phyloP scores from a whole-genome alignment of 2,329 filamentous ascomycete genomes.

The Hymenoscyphus repandus region DNA sequence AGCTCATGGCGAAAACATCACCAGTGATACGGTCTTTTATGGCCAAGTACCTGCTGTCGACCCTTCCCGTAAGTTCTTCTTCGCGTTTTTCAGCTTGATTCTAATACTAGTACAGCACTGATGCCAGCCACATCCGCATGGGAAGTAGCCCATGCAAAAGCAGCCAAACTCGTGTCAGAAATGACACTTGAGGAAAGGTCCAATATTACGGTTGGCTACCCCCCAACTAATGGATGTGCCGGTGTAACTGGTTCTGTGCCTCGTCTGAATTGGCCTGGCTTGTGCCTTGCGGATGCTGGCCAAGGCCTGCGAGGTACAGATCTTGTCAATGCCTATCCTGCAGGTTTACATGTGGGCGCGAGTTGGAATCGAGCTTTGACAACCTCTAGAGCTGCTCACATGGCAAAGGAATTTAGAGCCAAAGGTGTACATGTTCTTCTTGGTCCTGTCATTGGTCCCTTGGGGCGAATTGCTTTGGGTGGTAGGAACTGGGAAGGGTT shows the following conservation, averaged over 20 bases:
- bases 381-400: not conserved
- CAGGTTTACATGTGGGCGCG: slow-evolving; percentile 42
- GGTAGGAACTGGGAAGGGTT: slow-evolving; percentile 44
- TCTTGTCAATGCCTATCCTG: slow-evolving; percentile 58
- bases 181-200: slow-evolving; percentile 77
- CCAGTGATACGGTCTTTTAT: too few species aligned
- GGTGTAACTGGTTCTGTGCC: slow-evolving; percentile 16
- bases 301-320: slow-evolving; percentile 37
- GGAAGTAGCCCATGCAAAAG: too few species aligned
- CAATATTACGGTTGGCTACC: slow-evolving; percentile 9
- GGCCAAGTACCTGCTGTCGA: too few species aligned
- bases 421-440: slow-evolving; percentile 67
- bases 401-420: not conserved
- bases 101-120: too few species aligned
- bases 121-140: too few species aligned
- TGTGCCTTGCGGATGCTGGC: slow-evolving; percentile 24
- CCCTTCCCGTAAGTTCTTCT: too few species aligned
- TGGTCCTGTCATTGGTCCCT: slow-evolving; percentile 68
- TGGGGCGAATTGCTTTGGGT: slow-evolving; percentile 54
- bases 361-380: slow-evolving; percentile 68
- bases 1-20: too few species aligned
- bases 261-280: slow-evolving; percentile 17
- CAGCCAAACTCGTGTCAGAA: slow-evolving; percentile 59
- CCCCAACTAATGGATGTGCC: slow-evolving; percentile 32
- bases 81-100: too few species aligned